A percentile compares a stretch with the other conserved stretches of the same genome.
These are phyloP conservation scores for Eucalyptus lansdowneana DNA, from an alignment of 345 rosid genomes.

Conservation along the genomic window DNA sequence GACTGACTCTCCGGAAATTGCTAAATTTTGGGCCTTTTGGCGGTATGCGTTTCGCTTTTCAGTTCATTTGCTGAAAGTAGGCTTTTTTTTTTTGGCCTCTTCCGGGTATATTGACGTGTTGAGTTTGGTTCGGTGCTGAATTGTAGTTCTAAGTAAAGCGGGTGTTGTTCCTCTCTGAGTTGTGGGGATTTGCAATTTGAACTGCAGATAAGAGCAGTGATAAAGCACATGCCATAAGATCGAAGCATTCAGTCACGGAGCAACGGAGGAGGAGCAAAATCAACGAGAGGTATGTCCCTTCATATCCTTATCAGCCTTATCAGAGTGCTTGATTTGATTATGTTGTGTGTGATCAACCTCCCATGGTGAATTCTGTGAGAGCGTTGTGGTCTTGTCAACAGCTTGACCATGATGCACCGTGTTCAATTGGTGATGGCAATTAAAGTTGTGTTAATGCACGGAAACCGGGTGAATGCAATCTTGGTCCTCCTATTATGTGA, in stretches of 20 bases:
- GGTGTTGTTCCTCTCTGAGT: not conserved
- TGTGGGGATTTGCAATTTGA: not conserved
- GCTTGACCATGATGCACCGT: not conserved
- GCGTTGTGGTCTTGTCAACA: not conserved
- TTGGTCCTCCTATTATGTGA: not conserved
- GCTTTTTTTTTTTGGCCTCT: not conserved
- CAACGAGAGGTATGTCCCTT: constrained; percentile 60
- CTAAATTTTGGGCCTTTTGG: not conserved
- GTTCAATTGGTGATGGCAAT: not conserved
- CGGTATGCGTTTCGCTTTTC: not conserved
- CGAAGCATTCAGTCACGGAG: constrained; percentile 94
- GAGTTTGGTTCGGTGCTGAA: not conserved
- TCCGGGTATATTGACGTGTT: not conserved
- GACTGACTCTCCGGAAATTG: not conserved
- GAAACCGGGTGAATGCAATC: not conserved
- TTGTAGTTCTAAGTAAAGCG: not conserved
- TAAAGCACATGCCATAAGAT: constrained; percentile 67
- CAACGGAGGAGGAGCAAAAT: constrained; percentile 96
- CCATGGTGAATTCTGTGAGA: not conserved
- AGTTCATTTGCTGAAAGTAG: not conserved
- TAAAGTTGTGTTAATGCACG: not conserved
- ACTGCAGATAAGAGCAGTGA: constrained; percentile 61
- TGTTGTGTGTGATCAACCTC: not conserved
- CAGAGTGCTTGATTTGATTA: not conserved
- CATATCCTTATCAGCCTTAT: not conserved